Evolutionary conservation across 2,329 filamentous ascomycete genomes (phyloP), one percentile per base, ranked within the genome.

Genomic region (Zasmidium angulare): DNA sequence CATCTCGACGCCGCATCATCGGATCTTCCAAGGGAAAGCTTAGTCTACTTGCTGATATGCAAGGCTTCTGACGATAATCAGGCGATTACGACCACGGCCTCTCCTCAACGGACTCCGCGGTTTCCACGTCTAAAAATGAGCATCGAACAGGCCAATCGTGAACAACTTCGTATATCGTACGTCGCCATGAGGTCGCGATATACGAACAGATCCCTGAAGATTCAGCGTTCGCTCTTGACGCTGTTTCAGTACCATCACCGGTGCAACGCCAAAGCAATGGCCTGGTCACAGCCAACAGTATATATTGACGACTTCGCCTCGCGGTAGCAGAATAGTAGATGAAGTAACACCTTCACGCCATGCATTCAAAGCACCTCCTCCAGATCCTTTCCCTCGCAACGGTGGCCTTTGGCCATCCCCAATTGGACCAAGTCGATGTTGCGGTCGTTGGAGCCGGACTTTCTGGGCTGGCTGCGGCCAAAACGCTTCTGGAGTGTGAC

Each of bases 401-500:
- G 4, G 9, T 17, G n/a, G 36, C 36, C 14, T 43, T 43, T 4
- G 36, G 12, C n/a, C 36, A 43, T 17, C 11, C 11, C 6, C 9
- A 43, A 19, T 17, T 17, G 36, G 36, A 43, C 7, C 36, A 53
- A 46, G 47, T 63, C 21, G 58, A 63, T 48, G 52, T 52, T 7
- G 46, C 55, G n/a, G 59, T 63, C 1, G 46, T 63, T 51, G 61
- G 61, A 11, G 70, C 68, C 9, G 70, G 70, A 3, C 63, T 71
- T n/a, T 63, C 64, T 26, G 69, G 69, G 14, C 61, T 72, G 2
- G 50, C 58, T 22, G 65, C 69, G 11, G 69, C 68, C n/a, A 47
- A 58, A 29, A 56, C 56, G 46, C 31, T 69, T 17, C 43, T 56
- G n/a, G 56, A 66, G 7, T 63, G 63, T n/a, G 65, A 67, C 2